A percentile compares a stretch with the other conserved stretches of the same genome.
These are phyloP conservation scores for Epichloe gansuensis DNA, from an alignment of 2,329 filamentous ascomycete genomes.

Conservation along the genomic window DNA sequence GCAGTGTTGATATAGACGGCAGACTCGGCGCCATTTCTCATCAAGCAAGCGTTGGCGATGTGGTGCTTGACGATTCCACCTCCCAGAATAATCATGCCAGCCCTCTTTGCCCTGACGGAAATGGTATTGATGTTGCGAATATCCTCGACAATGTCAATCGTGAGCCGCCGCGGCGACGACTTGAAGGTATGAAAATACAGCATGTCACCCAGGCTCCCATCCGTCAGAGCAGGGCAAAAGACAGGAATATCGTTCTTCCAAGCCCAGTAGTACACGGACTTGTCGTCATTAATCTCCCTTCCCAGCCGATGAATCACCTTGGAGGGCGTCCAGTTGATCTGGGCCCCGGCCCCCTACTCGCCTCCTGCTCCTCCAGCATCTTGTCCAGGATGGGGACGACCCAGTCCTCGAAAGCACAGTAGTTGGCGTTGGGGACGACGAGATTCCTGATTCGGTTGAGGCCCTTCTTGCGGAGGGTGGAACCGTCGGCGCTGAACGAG, in stretches of 20 bases:
- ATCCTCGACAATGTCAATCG: conserved; percentile 86
- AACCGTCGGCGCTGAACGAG: conserved; percentile 67
- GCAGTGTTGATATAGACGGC: conserved; percentile 97
- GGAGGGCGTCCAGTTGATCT: conserved; percentile 84
- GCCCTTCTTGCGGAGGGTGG: conserved; percentile 67
- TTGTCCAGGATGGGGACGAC: conserved; percentile 86
- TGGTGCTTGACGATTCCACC: conserved; percentile 97
- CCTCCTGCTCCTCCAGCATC: conserved; percentile 90
- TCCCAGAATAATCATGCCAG: conserved; percentile 90
- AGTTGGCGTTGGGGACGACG: conserved; percentile 87
- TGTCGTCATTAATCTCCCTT: conserved; percentile 85
- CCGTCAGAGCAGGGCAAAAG: conserved; percentile 91
- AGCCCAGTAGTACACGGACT: conserved; percentile 93
- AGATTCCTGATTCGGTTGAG: conserved; percentile 95
- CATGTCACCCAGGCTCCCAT: conserved; percentile 95
- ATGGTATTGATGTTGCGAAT: conserved; percentile 89
- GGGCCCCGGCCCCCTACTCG: conserved; percentile 55
- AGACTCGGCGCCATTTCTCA: conserved; percentile 94
- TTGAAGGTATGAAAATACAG: conserved; percentile 98
- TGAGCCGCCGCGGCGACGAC: conserved; percentile 65
- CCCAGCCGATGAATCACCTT: conserved; percentile 84
- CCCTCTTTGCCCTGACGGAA: conserved; percentile 72
- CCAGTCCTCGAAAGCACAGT: conserved; percentile 98
- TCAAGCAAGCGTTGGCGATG: conserved; percentile 92
- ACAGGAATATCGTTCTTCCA: conserved; percentile 94